Evolutionary conservation across 1,284 basidiomycete genomes (phyloP).

Genomic region (Melampsora larici-populina): DNA sequence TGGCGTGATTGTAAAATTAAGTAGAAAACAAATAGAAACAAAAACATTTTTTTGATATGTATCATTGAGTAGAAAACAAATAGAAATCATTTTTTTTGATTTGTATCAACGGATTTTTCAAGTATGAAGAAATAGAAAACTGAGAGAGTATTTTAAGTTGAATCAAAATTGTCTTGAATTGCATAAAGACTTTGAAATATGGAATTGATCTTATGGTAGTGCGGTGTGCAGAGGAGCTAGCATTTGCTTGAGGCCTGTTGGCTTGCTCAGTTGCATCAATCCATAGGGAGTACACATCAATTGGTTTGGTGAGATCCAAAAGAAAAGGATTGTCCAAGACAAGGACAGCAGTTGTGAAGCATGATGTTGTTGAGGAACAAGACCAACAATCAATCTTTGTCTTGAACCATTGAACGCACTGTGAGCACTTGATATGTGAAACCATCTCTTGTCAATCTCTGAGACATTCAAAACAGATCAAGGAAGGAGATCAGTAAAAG

Average conservation of each 20-base stretch:
- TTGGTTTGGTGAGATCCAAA: slow-evolving; percentile 40
- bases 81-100: no score
- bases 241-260: slow-evolving; percentile 1
- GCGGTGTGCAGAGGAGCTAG: neutral
- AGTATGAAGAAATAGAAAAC: no score
- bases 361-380: neutral
- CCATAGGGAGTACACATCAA: slow-evolving; percentile 43
- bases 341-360: neutral
- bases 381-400: slow-evolving; percentile 40
- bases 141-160: no score
- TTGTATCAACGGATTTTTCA: no score
- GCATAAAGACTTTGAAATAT: no score
- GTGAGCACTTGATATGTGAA: slow-evolving; percentile 31
- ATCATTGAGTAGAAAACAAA: no score
- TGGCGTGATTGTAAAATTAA: no score
- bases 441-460: slow-evolving; percentile 44
- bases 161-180: no score
- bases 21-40: no score
- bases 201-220: neutral
- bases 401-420: slow-evolving; percentile 36
- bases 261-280: slow-evolving; percentile 40
- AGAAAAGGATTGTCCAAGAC: neutral
- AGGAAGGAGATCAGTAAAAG: neutral
- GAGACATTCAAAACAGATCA: neutral
- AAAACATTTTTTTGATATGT: no score